Evolutionary conservation across 495 filamentous ascomycete genomes (phyloP), one percentile per base, ranked within the genome.

Genomic region (Penicillium crystallinum): DNA sequence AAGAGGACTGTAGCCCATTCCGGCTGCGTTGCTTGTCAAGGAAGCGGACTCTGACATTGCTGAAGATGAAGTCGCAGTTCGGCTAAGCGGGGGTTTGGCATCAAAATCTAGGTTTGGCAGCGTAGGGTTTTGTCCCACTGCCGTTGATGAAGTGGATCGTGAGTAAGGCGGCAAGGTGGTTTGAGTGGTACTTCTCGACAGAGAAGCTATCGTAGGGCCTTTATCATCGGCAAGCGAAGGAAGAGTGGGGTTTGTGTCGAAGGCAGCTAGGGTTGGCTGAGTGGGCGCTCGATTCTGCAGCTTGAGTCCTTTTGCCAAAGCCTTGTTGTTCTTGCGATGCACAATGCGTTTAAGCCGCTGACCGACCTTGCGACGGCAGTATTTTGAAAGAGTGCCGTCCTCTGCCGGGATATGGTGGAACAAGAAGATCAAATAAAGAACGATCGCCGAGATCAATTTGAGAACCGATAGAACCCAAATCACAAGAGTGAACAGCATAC

Each of bases 281-380:
- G 61, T 75, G 27, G 74, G 82, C 65, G 75, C 81, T 51, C 72
- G 73, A 53, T 84, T 80, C 43, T 80, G 81, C 64, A 80, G 56
- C 68, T 75, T 62, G 67, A 81, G 79, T 18, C 92, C 87, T 53
- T 90, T 88, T 29, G 82, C 83, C 39, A 97, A 65, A 0, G 90
- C 92, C 67, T 90, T 92, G 64, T 88, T 86, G 59, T 95, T 84
- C 68, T 91, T 96, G 53, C 72, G 76, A 14, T 78, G 75, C 4
- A 97, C 90, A 55, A 98, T 93, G 44, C 82, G 78, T 50, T 81
- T 85, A 55, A 98, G 74, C 48, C 90, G 77, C 37, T 76, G 82
- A 62, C 95, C 90, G 64, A 96, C 83, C 72, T 96, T 96, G 14
- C 90, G 82, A 52, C 88, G 84, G 64, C 92, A 97, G 70, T 95